These are phyloP conservation scores for Mycena maculata DNA, from an alignment of 768 basidiomycete species.

Conservation along the genomic window DNA sequence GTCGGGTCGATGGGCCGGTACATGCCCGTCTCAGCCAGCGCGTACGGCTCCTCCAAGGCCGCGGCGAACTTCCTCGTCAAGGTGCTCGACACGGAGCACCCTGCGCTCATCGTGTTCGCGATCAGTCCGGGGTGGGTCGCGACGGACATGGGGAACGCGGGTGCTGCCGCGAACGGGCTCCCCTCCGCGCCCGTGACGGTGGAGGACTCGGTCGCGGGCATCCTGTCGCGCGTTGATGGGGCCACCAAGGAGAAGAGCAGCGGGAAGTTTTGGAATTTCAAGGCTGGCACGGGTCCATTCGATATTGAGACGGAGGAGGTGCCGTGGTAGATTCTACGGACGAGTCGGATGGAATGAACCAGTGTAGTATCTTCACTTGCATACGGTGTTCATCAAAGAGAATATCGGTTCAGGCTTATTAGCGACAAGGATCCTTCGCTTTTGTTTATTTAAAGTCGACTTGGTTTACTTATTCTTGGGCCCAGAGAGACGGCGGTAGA, in stretches of 20 bases:
- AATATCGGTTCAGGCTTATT: too few relatives aligned
- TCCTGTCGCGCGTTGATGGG: background rate
- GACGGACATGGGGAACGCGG: background rate
- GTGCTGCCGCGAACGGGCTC: background rate
- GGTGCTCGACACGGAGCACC: too few relatives aligned
- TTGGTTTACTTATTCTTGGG: too few relatives aligned
- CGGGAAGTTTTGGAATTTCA: background rate
- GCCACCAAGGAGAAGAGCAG: background rate
- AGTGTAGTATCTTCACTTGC: too few relatives aligned
- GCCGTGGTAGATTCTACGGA: background rate
- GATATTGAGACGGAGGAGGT: background rate
- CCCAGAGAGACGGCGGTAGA: too few relatives aligned
- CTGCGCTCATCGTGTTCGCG: too few relatives aligned
- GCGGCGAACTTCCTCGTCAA: background rate
- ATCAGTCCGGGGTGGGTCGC: background rate
- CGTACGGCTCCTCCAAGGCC: slow-evolving; percentile 14
- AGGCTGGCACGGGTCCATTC: background rate
- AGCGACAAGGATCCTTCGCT: too few relatives aligned
- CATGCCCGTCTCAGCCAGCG: background rate
- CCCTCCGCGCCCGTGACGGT: background rate
- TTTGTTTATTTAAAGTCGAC: too few relatives aligned
- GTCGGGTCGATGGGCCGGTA: background rate
- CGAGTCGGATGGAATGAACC: too few relatives aligned
- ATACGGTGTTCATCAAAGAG: too few relatives aligned
- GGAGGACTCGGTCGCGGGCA: background rate